phyloP scores from a whole-genome alignment of 192 early-diverging fungal species.

The Coemansia javaensis region DNA sequence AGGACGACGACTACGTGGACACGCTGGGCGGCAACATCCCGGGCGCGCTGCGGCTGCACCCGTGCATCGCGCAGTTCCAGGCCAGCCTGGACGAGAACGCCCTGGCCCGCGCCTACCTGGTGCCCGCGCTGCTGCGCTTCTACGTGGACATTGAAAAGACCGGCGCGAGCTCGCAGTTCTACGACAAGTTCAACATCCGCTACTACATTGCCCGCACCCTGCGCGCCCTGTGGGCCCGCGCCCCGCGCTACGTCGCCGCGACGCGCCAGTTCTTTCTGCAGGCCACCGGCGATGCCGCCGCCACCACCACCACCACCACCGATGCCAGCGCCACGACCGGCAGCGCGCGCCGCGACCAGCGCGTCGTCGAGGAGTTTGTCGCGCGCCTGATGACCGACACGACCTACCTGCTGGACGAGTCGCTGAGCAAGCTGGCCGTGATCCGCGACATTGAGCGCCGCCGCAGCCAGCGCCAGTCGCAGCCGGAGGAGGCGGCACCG shows the following conservation, averaged over 20 bases:
- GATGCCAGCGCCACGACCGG: too few species aligned
- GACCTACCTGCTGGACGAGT: constrained; percentile 91
- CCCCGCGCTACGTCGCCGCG: constrained; percentile 23
- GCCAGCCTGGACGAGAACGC: constrained; percentile 65
- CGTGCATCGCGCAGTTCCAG: constrained; percentile 52
- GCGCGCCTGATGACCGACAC: constrained; percentile 94
- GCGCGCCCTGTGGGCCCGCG: constrained; percentile 54
- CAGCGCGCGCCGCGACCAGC: constrained; percentile 23
- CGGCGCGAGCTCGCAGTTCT: constrained; percentile 88
- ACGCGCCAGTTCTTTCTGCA: constrained; percentile 38
- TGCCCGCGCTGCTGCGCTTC: constrained; percentile 80
- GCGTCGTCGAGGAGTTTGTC: constrained; percentile 66
- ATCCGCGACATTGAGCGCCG: constrained; percentile 82
- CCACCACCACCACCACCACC: too few species aligned
- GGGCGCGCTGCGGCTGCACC: constrained; percentile 54
- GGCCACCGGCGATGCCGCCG: neutral
- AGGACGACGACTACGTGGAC: constrained; percentile 55
- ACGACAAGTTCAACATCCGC: constrained; percentile 97
- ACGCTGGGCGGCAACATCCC: constrained; percentile 72
- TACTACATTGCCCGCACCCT: constrained; percentile 93
- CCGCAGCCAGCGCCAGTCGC: constrained; percentile 70
- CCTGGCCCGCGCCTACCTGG: constrained; percentile 68
- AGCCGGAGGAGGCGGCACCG: constrained; percentile 40
- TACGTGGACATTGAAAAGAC: constrained; percentile 98
- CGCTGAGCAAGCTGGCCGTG: constrained; percentile 76